Conservation (phyloP, 495 filamentous ascomycete species). For the Aspergillus ostianus region DNA sequence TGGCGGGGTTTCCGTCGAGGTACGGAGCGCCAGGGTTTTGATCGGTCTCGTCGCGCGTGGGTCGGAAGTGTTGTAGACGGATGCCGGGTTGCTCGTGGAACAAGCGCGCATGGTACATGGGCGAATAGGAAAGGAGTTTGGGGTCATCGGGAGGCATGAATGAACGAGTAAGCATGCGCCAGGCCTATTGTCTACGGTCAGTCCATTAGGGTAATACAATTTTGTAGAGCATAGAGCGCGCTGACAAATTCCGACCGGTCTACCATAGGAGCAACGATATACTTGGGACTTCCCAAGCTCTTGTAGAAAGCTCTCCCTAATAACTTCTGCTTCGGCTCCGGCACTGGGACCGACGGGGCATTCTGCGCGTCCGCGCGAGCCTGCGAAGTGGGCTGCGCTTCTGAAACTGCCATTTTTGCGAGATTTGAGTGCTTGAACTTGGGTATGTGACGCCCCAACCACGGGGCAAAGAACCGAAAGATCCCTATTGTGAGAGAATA, state of each 20-base stretch:
- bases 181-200: constrained; percentile 59
- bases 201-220: constrained; percentile 1
- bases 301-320: constrained; percentile 88
- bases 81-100: constrained; percentile 74
- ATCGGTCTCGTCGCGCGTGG: constrained; percentile 47
- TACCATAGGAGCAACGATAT: constrained; percentile 95
- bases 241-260: constrained; percentile 95
- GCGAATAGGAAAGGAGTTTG: constrained; percentile 77
- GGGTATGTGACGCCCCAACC: constrained; percentile 27
- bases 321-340: constrained; percentile 52
- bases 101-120: constrained; percentile 91
- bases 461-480: constrained; percentile 26
- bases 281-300: constrained; percentile 85
- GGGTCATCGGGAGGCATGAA: constrained; percentile 67
- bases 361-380: constrained; percentile 17
- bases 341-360: constrained; percentile 17
- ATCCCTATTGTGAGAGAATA: constrained; percentile 34
- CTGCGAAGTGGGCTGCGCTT: constrained; percentile 18
- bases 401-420: constrained; percentile 31
- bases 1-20: constrained; percentile 79
- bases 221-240: constrained; percentile 13
- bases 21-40: constrained; percentile 39
- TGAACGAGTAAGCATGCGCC: constrained; percentile 91
- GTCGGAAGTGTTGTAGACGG: constrained; percentile 74
- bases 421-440: constrained; percentile 6